Evolutionary conservation across 2,329 filamentous ascomycete species (phyloP).

Genomic region (Colletotrichum graminicola): DNA sequence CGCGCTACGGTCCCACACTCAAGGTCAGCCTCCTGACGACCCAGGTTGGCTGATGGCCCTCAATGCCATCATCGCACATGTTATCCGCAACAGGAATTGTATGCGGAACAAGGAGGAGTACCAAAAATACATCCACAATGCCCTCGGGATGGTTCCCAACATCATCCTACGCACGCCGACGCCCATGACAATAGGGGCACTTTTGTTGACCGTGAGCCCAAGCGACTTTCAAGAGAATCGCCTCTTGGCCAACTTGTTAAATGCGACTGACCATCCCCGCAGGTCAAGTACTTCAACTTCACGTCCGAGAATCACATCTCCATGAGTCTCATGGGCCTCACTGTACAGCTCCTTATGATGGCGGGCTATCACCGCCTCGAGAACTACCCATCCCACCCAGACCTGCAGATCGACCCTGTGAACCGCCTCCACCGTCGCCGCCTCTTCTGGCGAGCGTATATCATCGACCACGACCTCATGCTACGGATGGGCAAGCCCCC

Average conservation of each 20-base stretch:
- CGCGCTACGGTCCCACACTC: slow-evolving; percentile 26
- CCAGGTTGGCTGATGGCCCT: slow-evolving; percentile 37
- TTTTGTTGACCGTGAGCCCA: slow-evolving; percentile 24
- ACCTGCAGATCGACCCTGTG: background rate
- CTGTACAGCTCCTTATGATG: slow-evolving; percentile 25
- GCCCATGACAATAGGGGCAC: slow-evolving; percentile 26
- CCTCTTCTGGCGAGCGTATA: slow-evolving; percentile 32
- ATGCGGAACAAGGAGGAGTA: slow-evolving; percentile 36
- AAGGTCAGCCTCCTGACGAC: slow-evolving; percentile 28
- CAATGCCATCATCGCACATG: slow-evolving; percentile 26
- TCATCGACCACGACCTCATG: slow-evolving; percentile 34
- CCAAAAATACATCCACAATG: slow-evolving; percentile 36
- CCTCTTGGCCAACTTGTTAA: background rate
- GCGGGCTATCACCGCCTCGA: slow-evolving; percentile 29
- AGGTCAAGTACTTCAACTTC: slow-evolving; percentile 33
- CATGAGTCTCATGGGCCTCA: slow-evolving; percentile 21
- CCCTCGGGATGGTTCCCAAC: slow-evolving; percentile 33
- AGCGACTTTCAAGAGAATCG: background rate
- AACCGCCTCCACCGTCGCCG: slow-evolving; percentile 26
- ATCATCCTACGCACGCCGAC: slow-evolving; percentile 26
- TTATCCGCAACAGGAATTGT: slow-evolving; percentile 19
- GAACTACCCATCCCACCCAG: background rate
- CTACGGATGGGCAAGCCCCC: slow-evolving; percentile 35
- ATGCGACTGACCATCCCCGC: background rate
- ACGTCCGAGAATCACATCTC: slow-evolving; percentile 32